Evolutionary conservation across 495 filamentous ascomycete species (phyloP), one percentile per base, ranked within the genome.

Genomic region (Monascus purpureus): DNA sequence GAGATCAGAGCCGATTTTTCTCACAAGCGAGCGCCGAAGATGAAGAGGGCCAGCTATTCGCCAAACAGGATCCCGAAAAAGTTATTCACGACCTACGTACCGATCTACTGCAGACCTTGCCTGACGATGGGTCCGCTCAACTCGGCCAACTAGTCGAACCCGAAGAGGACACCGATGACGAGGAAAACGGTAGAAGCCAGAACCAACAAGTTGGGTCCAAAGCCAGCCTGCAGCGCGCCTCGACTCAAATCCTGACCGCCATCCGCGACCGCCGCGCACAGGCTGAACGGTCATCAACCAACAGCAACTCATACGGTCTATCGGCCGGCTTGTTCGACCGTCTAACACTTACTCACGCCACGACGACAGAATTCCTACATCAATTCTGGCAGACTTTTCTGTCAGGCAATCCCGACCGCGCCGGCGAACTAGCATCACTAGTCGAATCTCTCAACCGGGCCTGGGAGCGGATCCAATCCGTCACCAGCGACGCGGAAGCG

Each of bases 361-460:
- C 90, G 0, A 84, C 85, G 1, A 80, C 77, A 6, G 92, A 96
- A 41, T 96, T 96, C 46, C 59, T 97, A n/a, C 77, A 82, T 40
- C 87, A 96, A 48, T 97, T 95, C 63, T 96, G 87, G 87, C 62
- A 71, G 22, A 72, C 82, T 3, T 95, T 90, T 45, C 61, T 88
- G 6, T 93, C 86, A 0, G 84, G 82, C 2, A 80, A 90, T 49
- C 59, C 80, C 6, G 72, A 77, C 26, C 74, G 80, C n/a, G 75
- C 80, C 0, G 58, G 60, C 14, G 86, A 94, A 47, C 64, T 92
- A 1, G 67, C 71, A 2, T 80, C 77, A 22, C 61, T 93, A 22
- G 73, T 80, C 11, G 79, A 92, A 40, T 80, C 83, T 4, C 63
- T 97, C 11, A 66, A 70, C 22, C 69, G 80, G 32, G 81, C 80